These are phyloP conservation scores for Zopfochytrium polystomum DNA, from an alignment of 371 early-diverging fungal genomes.

Conservation along the genomic window DNA sequence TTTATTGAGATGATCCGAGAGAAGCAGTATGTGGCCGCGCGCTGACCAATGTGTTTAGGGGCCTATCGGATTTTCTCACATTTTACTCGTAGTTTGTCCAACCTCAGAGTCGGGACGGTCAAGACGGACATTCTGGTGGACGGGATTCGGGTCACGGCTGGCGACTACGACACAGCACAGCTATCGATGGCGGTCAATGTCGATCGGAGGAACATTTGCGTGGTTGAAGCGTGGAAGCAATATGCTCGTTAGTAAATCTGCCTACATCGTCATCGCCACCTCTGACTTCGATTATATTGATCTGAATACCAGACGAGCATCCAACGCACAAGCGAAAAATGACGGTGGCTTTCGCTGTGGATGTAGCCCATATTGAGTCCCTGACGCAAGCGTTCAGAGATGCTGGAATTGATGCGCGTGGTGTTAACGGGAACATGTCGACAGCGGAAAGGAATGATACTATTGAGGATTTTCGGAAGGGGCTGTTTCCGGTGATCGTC, in stretches of 20 bases:
- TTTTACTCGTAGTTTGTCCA: conserved; percentile 55
- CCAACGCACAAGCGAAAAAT: no score
- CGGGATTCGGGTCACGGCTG: conserved; percentile 45
- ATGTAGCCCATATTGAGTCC: no score
- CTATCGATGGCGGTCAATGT: conserved; percentile 68
- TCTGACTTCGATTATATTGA: background rate
- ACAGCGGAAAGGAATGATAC: conserved; percentile 70
- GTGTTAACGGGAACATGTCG: no score
- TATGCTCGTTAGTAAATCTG: conserved; percentile 1
- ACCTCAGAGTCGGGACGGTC: conserved; percentile 63
- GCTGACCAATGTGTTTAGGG: background rate
- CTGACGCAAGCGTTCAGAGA: no score
- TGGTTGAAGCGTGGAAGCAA: background rate
- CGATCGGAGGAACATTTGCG: no score
- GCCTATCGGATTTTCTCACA: background rate
- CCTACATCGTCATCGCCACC: no score
- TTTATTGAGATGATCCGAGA: conserved; percentile 81
- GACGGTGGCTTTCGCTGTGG: conserved; percentile 86
- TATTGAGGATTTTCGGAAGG: conserved; percentile 54
- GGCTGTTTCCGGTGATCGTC: conserved; percentile 75
- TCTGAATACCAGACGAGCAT: conserved; percentile 1
- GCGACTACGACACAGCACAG: conserved; percentile 63
- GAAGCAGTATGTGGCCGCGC: conserved; percentile 51
- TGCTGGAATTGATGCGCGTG: no score
- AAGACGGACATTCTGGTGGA: conserved; percentile 58